Conservation (phyloP, 768 basidiomycete species). For the Daedalea quercina region DNA sequence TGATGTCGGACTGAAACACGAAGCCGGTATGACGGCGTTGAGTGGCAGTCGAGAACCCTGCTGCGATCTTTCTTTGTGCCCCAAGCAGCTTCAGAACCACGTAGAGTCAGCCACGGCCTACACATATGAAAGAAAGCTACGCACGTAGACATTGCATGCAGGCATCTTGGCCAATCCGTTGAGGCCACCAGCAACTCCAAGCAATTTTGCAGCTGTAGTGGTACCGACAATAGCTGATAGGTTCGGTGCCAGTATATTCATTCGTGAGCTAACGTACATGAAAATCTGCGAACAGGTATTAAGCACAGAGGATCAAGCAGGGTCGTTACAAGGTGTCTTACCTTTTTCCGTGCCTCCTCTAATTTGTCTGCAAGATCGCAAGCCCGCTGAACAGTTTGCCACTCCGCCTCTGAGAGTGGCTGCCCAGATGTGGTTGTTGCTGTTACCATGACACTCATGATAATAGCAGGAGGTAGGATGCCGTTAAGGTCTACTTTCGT, state of each 20-base stretch:
- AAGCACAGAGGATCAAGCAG: not conserved
- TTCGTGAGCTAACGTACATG: slow-evolving; percentile 98
- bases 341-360: slow-evolving; percentile 87
- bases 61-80: slow-evolving; percentile 86
- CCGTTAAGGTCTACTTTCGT: slow-evolving; percentile 80
- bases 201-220: slow-evolving; percentile 94
- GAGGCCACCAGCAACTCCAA: slow-evolving; percentile 95
- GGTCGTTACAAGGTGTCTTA: slow-evolving; percentile 17
- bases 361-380: slow-evolving; percentile 86
- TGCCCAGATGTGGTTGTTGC: slow-evolving; percentile 87
- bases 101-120: not conserved
- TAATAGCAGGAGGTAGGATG: slow-evolving; percentile 79
- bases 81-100: slow-evolving; percentile 69
- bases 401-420: slow-evolving; percentile 59
- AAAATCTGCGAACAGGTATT: slow-evolving; percentile 64
- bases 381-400: slow-evolving; percentile 77
- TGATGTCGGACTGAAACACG: slow-evolving; percentile 89
- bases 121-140: slow-evolving; percentile 23
- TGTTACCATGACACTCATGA: slow-evolving; percentile 95
- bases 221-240: slow-evolving; percentile 98
- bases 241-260: slow-evolving; percentile 98
- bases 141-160: slow-evolving; percentile 87
- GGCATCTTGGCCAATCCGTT: slow-evolving; percentile 91
- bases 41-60: slow-evolving; percentile 84
- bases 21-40: slow-evolving; percentile 95